Conservation (phyloP, 1,139 yeast genomes). For the Pichia sp. region DNA sequence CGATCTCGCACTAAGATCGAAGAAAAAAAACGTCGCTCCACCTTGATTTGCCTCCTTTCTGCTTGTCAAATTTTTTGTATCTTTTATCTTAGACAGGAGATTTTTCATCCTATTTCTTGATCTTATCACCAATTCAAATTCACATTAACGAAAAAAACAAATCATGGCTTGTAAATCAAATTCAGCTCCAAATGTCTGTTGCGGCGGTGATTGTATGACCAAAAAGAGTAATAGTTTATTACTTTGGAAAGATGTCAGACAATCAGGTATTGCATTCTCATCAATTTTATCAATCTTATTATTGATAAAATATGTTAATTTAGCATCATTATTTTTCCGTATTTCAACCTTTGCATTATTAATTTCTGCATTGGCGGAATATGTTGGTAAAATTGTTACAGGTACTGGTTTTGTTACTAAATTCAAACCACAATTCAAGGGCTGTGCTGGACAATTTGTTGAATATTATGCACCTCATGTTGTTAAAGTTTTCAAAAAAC, state of each 20-base stretch:
- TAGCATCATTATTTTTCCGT: conserved; percentile 62
- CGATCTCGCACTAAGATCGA: too few species aligned
- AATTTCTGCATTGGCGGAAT: conserved; percentile 63
- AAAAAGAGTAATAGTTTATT: conserved; percentile 35
- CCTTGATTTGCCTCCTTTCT: not conserved
- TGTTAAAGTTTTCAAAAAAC: conserved; percentile 36
- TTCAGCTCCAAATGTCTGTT: conserved; percentile 16
- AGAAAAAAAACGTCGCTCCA: not conserved
- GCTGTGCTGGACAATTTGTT: conserved; percentile 35
- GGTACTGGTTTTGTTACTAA: conserved; percentile 70
- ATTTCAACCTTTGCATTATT: conserved; percentile 37
- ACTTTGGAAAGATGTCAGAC: conserved; percentile 78
- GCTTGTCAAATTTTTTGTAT: not conserved
- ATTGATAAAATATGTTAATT: conserved; percentile 61
- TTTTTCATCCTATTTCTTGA: too few species aligned
- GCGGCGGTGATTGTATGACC: conserved; percentile 26
- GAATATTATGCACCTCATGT: conserved; percentile 38
- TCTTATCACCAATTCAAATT: too few species aligned
- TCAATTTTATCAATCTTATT: conserved; percentile 52
- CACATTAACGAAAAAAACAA: too few species aligned
- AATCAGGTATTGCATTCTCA: conserved; percentile 74
- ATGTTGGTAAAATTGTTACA: conserved; percentile 55
- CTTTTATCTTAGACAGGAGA: too few species aligned
- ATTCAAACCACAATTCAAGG: conserved; percentile 42
- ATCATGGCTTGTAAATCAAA: conserved; percentile 6